These are phyloP conservation scores for Suillus subluteus DNA, from an alignment of 768 basidiomycete species.

Conservation along the genomic window DNA sequence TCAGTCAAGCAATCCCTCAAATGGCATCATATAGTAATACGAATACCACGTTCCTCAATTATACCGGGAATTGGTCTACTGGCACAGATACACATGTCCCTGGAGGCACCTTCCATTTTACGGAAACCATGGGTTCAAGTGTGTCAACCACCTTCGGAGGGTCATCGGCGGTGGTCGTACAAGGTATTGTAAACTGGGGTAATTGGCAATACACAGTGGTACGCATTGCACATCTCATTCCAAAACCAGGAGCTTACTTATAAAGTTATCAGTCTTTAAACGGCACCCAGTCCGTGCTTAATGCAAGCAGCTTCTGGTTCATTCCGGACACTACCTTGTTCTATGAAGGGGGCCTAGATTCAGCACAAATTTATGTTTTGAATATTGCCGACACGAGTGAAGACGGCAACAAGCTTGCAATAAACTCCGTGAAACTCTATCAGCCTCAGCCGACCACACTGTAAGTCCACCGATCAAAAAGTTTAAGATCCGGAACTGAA, in stretches of 20 bases:
- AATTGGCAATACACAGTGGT: constrained; percentile 32
- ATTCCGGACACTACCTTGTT: constrained; percentile 21
- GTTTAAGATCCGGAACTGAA: constrained; percentile 1
- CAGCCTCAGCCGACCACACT: background rate
- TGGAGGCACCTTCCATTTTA: constrained; percentile 9
- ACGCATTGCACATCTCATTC: background rate
- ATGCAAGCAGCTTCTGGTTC: constrained; percentile 28
- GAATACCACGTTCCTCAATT: constrained; percentile 21
- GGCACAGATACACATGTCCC: constrained; percentile 15
- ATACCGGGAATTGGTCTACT: constrained; percentile 16
- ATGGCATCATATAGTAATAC: constrained; percentile 11
- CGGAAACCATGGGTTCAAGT: constrained; percentile 8
- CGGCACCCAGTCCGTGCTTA: constrained; percentile 8
- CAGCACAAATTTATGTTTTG: constrained; percentile 12
- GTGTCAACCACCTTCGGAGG: constrained; percentile 15
- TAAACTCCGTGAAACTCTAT: constrained; percentile 23
- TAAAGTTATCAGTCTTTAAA: constrained; percentile 11
- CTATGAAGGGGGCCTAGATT: constrained; percentile 19
- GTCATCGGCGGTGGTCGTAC: constrained; percentile 15
- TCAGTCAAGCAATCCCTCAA: constrained; percentile 8
- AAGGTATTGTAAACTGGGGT: constrained; percentile 27
- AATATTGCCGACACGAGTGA: constrained; percentile 17
- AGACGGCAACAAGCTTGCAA: constrained; percentile 11
- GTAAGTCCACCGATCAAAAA: constrained; percentile 7
- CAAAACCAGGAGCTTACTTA: background rate